Percentiles rank a stretch among this genome's conserved stretches.
These are phyloP conservation scores for Blepharisma stoltei DNA, from an alignment of 73 alveolate species.

Conservation along the genomic window DNA sequence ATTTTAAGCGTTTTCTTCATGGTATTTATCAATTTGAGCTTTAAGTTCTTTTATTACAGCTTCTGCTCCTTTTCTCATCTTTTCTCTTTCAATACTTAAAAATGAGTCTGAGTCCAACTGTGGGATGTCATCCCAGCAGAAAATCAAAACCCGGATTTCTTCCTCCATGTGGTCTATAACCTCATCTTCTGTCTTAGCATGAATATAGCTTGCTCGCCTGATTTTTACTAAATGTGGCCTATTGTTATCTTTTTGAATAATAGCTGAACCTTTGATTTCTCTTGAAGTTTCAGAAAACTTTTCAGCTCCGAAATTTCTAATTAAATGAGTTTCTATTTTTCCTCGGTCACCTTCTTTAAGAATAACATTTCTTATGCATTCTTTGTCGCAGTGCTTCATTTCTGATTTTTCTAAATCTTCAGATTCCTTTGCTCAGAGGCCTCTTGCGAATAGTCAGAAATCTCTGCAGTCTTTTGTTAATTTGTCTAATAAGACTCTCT, in stretches of 20 bases:
- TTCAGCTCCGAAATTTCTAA: neutral
- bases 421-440: neutral
- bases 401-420: neutral
- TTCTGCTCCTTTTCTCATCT: too few relatives aligned
- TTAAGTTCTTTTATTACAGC: too few relatives aligned
- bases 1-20: too few relatives aligned
- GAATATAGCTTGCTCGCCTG: neutral
- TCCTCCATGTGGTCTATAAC: neutral
- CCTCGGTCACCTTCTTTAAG: neutral
- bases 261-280: neutral
- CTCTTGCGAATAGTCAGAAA: neutral
- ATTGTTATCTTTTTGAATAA: neutral
- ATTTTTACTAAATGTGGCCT: constrained; percentile 8
- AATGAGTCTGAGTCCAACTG: neutral
- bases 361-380: neutral
- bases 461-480: constrained; percentile 22
- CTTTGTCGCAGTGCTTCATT: neutral
- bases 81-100: too few relatives aligned
- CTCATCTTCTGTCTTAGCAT: neutral
- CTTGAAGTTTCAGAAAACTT: neutral
- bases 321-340: neutral
- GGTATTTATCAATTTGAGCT: too few relatives aligned
- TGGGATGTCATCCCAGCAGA: constrained; percentile 24
- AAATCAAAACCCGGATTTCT: neutral
- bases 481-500: neutral